A percentile compares a stretch with the other conserved stretches of the same genome.
Conservation (phyloP, 2,329 filamentous ascomycete genomes). For the Xylaria sp. region DNA sequence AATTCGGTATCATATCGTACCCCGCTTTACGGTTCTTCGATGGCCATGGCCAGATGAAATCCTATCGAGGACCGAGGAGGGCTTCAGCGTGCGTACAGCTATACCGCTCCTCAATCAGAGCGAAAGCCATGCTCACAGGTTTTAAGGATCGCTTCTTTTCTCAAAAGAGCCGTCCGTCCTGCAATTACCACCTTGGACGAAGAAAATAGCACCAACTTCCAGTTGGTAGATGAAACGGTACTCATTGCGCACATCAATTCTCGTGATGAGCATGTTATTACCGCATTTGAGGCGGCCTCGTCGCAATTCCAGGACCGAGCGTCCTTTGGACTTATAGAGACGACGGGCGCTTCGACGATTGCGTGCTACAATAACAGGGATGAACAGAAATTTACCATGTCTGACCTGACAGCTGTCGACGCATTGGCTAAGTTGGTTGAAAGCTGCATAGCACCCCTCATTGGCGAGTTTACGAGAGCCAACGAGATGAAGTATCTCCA, state of each 20-base stretch:
- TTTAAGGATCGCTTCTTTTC: constrained; percentile 43
- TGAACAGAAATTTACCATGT: constrained; percentile 41
- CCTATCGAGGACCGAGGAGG: constrained; percentile 53
- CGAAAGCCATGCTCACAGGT: background rate
- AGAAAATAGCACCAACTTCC: constrained; percentile 40
- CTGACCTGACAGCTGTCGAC: constrained; percentile 42
- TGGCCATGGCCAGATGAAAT: constrained; percentile 39
- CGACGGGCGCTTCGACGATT: constrained; percentile 28
- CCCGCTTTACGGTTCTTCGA: constrained; percentile 53
- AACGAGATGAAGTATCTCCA: constrained; percentile 51
- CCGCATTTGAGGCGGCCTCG: constrained; percentile 44
- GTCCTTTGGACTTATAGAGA: constrained; percentile 47
- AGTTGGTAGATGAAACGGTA: constrained; percentile 47
- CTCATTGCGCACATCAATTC: constrained; percentile 48
- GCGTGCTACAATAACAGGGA: constrained; percentile 51
- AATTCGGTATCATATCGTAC: constrained; percentile 50
- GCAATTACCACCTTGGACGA: constrained; percentile 34
- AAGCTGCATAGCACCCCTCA: constrained; percentile 46
- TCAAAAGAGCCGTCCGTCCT: constrained; percentile 37
- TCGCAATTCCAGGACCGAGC: constrained; percentile 47
- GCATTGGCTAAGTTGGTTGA: constrained; percentile 47
- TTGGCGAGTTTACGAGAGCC: constrained; percentile 52
- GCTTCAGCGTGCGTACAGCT: constrained; percentile 43
- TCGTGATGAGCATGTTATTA: constrained; percentile 38
- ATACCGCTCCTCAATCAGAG: background rate